phyloP scores from a whole-genome alignment of 2,329 filamentous ascomycete species.

The Aspergillus sclerotialis region DNA sequence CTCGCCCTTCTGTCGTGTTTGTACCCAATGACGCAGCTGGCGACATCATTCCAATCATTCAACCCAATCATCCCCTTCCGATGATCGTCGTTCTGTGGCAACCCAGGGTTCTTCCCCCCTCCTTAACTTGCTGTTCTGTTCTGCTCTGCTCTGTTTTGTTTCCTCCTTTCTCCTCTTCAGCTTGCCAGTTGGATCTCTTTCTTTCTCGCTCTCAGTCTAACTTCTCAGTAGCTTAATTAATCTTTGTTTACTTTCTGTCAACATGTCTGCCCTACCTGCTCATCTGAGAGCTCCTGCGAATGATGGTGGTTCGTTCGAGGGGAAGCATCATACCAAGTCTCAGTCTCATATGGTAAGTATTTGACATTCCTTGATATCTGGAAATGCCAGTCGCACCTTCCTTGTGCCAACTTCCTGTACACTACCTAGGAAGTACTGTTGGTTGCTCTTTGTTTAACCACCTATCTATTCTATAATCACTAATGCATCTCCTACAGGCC shows the following conservation, averaged over 20 bases:
- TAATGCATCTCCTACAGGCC: slow-evolving; percentile 58
- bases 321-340: slow-evolving; percentile 49
- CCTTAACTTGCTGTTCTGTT: slow-evolving; percentile 1
- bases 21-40: not conserved
- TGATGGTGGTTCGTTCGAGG: slow-evolving; percentile 25
- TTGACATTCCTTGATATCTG: too few relatives aligned
- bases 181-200: too few relatives aligned
- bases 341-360: slow-evolving; percentile 52
- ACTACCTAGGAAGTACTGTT: not conserved
- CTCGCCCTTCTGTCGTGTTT: slow-evolving; percentile 6
- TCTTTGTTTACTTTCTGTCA: too few relatives aligned
- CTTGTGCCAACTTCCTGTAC: too few relatives aligned
- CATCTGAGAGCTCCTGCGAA: slow-evolving; percentile 65
- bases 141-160: too few relatives aligned
- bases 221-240: too few relatives aligned
- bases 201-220: too few relatives aligned
- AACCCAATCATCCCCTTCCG: not conserved
- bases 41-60: not conserved
- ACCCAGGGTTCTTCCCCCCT: not conserved
- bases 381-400: too few relatives aligned
- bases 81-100: not conserved
- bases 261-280: slow-evolving; percentile 71
- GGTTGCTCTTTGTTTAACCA: not conserved
- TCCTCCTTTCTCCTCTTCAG: too few relatives aligned
- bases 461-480: not conserved